These are phyloP conservation scores for Pythium phragmiticola DNA, from an alignment of 352 stramenopile species.

Conservation along the genomic window DNA sequence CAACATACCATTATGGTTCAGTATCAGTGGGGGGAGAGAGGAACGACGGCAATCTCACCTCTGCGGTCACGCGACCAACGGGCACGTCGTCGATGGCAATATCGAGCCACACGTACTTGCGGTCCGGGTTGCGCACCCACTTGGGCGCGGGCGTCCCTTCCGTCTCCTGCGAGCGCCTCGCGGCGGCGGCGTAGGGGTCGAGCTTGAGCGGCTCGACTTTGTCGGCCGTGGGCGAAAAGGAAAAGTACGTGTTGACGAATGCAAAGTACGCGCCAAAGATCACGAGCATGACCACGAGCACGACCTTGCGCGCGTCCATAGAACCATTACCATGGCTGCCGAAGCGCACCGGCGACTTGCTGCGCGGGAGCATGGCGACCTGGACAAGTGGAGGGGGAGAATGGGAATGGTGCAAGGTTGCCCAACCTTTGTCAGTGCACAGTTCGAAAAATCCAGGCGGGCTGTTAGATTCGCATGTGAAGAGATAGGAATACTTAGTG, in stretches of 20 bases:
- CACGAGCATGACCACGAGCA: conserved; percentile 51
- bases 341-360: conserved; percentile 9
- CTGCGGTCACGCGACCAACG: conserved; percentile 68
- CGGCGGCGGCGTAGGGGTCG: neutral
- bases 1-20: neutral
- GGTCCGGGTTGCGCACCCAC: conserved; percentile 58
- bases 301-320: conserved; percentile 51
- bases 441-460: conserved; percentile 1
- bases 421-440: neutral
- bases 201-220: conserved; percentile 8
- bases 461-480: neutral
- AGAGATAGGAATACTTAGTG: neutral
- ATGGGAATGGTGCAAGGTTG: neutral
- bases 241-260: conserved; percentile 67
- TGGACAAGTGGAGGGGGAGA: neutral
- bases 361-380: conserved; percentile 37
- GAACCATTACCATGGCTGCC: conserved; percentile 9
- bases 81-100: conserved; percentile 74
- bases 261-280: conserved; percentile 68
- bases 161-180: neutral
- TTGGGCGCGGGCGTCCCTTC: conserved; percentile 11
- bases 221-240: conserved; percentile 24
- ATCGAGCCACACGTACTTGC: conserved; percentile 87
- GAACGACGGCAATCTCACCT: conserved; percentile 31
- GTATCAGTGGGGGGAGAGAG: neutral